Evolutionary conservation across 2,329 filamentous ascomycete genomes (phyloP).

Genomic region (Phialocephala subalpina): DNA sequence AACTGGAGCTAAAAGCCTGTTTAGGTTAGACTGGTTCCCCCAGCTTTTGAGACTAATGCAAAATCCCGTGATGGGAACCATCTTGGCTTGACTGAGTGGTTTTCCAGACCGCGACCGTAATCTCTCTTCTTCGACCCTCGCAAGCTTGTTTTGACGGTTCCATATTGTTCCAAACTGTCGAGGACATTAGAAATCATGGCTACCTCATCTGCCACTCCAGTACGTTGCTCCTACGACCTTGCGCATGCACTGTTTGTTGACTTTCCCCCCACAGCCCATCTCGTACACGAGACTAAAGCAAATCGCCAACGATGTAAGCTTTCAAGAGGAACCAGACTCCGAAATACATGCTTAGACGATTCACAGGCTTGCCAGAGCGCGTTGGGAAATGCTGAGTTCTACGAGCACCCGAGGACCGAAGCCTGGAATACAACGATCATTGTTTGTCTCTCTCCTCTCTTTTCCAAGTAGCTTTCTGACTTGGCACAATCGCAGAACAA

Average conservation of each 20-base stretch:
- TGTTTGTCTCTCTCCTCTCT: slow-evolving; percentile 59
- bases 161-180: not conserved
- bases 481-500: slow-evolving; percentile 61
- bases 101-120: slow-evolving; percentile 1
- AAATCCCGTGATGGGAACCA: not conserved
- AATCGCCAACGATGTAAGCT: slow-evolving; percentile 79
- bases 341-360: slow-evolving; percentile 10
- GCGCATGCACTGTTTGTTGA: slow-evolving; percentile 20
- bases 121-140: slow-evolving; percentile 6
- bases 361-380: slow-evolving; percentile 81
- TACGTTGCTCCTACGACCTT: slow-evolving; percentile 23
- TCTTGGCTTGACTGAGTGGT: not conserved
- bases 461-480: slow-evolving; percentile 24
- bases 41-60: slow-evolving; percentile 8
- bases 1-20: not conserved
- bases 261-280: slow-evolving; percentile 66
- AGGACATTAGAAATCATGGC: slow-evolving; percentile 33
- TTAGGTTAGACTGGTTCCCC: not conserved
- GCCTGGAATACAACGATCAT: slow-evolving; percentile 95
- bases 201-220: slow-evolving; percentile 39
- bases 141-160: slow-evolving; percentile 6
- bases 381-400: slow-evolving; percentile 77
- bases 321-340: not conserved
- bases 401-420: slow-evolving; percentile 86
- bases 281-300: slow-evolving; percentile 80